Base-by-base conservation (phyloP, 2,329 filamentous ascomycete species). In the Calonectria honghensis region DNA sequence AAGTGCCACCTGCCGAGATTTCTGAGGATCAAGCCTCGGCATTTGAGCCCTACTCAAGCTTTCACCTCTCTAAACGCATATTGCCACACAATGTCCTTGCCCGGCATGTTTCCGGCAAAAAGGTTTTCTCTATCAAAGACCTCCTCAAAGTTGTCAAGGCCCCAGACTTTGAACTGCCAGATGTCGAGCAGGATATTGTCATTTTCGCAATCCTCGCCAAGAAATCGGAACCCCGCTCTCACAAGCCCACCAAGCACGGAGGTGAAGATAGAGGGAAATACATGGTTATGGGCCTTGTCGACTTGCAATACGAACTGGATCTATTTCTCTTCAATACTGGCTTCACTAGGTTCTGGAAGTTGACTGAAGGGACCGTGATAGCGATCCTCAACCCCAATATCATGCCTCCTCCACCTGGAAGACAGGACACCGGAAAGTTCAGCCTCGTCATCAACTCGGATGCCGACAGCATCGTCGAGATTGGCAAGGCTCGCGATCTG, bases 281-380 rank as follows among this genome's bases (percentile, higher is more conserved):
- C 87, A 98, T 99, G 94, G 94, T 96, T 2, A 88, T 99, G 75
- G 95, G 92, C 2, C 89, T 99, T 3, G 95, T 95, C 0, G 96
- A 99, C 84, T 88, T 99, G 14, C 94, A 95, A 80, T 98, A 93
- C 92, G 95, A 98, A 79, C 85, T 99, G 16, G 96, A 98, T 77
- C 90, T 98, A 52, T 98, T 96, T 80, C 91, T 99, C 18, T 99
- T 99, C 85, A 94, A 95, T 80, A 93, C 94, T 0, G 97, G 95
- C 9, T 98, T 98, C 80, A 93, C 95, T 20, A 93, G 94, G 70
- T 99, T 97, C 87, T 98, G 96, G 94, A 98, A 98, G 82, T 88
- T 98, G n/a, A 93, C 93, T 0, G 91, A 95, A 2, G 97, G 97
- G n/a, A 98, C 96, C 0, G 90, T 98, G 1, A 89, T 99, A 71